phyloP scores from a whole-genome alignment of 208 protist genomes.

The Tetramitus jugosus region DNA sequence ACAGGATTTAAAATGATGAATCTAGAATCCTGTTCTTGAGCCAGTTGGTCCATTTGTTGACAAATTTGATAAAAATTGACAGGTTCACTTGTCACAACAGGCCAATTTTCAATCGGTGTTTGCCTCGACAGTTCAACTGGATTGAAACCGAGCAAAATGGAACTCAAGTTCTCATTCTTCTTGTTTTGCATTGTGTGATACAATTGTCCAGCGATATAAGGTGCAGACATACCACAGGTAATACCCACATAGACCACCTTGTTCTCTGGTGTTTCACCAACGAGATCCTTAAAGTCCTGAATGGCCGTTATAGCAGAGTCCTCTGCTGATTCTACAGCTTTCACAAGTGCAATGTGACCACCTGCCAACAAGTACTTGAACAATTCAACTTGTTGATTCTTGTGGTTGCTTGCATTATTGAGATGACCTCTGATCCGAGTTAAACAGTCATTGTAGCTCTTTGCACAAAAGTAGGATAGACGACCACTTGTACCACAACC shows the following conservation, averaged over 20 bases:
- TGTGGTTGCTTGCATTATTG: conserved; percentile 5
- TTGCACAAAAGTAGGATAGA: conserved; percentile 29
- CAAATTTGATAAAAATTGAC: too few species aligned
- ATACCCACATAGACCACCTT: conserved; percentile 36
- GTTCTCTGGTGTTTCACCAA: not conserved
- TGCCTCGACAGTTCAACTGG: conserved; percentile 23
- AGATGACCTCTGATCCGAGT: too few species aligned
- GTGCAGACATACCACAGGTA: conserved; percentile 39
- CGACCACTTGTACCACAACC: conserved; percentile 36
- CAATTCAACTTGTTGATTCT: conserved; percentile 13
- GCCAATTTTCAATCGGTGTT: conserved; percentile 25
- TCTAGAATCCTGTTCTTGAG: not conserved
- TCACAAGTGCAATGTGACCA: conserved; percentile 31
- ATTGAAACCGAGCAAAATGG: conserved; percentile 36
- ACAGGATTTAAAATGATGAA: conserved; percentile 38
- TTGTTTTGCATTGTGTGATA: not conserved
- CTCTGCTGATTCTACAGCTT: conserved; percentile 31
- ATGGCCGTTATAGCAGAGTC: conserved; percentile 15
- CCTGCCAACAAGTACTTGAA: conserved; percentile 30
- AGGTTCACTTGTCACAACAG: not conserved
- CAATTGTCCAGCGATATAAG: conserved; percentile 38
- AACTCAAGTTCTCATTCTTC: not conserved
- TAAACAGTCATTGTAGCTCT: conserved; percentile 16
- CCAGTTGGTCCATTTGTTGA: not conserved
- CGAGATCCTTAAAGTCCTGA: conserved; percentile 26